Evolutionary conservation across 768 basidiomycete genomes (phyloP), one percentile per base, ranked within the genome.

Genomic region (Termitomyces sp.): DNA sequence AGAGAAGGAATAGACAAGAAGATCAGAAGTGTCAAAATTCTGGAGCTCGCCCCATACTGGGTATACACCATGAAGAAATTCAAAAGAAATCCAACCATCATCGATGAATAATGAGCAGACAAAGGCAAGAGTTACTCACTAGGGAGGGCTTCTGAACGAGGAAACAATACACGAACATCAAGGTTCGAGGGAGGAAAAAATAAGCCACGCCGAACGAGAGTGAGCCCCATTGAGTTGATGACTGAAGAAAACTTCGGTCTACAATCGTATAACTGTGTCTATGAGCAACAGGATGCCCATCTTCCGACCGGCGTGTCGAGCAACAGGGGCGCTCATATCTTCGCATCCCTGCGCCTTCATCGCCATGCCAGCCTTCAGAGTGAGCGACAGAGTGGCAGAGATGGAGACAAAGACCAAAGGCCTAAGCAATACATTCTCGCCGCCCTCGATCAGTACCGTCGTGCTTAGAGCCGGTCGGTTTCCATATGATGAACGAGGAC

Each of bases 41-140:
- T 88, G 91, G 89, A 89, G 90, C 90, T 77, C 81, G 74, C 84
- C 88, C 87, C 68, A 72, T 63, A 66, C 45, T 60, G 78, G 84
- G 86, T 88, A 89, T 90, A 75, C 88, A 86, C 91, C 91, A 79
- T 92, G 91, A 92, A 92, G 91, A 92, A 92, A 92, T 92, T 91
- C 91, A 88, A 74, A 75, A 78, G 76, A 71, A 72, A 74, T 70
- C 70, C 73, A 76, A 75, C 69, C 86, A 89, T 89, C 88, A 90
- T 82, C 36, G 61, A 69, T 70, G 65, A 56, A 53, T 55, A 33
- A 67, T 63, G 55, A 48, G 8, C 28, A 28, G 28, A 28, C 28
- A 56, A 16, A 40, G 4, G 20, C 15, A 58, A 55, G 38, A 57
- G 3, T 32, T 20, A 58, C 55, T 58, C 48, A 63, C 53, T 39